A percentile compares a stretch with the other conserved stretches of the same genome.
Evolutionary conservation across 108 stramenopile genomes (phyloP).

Genomic region (Poteriospumella lacustris): DNA sequence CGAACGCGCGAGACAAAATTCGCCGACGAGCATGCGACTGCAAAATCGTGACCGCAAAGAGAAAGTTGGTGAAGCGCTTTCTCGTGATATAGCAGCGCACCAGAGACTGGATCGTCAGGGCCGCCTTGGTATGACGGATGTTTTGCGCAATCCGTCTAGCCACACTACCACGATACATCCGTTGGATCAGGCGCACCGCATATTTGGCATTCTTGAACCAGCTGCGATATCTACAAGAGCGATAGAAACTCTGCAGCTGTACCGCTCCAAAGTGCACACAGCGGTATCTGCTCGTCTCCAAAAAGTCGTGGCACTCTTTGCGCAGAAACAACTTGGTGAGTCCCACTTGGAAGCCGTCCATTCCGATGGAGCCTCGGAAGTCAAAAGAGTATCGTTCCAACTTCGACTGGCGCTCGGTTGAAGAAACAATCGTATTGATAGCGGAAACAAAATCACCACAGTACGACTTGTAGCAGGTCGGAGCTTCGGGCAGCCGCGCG

Average conservation of each 20-base stretch:
- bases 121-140: not conserved
- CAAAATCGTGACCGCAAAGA: not conserved
- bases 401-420: too few species aligned
- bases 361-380: not conserved
- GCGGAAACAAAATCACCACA: not conserved
- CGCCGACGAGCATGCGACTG: not conserved
- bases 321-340: constrained; percentile 79
- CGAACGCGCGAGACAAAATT: not conserved
- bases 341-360: constrained; percentile 67
- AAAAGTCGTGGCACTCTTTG: constrained; percentile 63
- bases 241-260: not conserved
- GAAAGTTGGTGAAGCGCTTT: not conserved
- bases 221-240: not conserved
- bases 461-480: not conserved
- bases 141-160: not conserved
- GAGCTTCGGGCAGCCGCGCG: not conserved
- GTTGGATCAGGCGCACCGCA: not conserved
- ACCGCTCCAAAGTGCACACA: not conserved
- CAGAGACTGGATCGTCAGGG: not conserved
- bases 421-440: not conserved
- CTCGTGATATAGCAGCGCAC: not conserved
- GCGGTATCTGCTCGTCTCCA: constrained; percentile 56
- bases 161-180: not conserved
- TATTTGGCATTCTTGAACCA: not conserved
- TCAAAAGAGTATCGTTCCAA: too few species aligned